Percentiles rank a stretch among this genome's conserved stretches.
phyloP scores from a whole-genome alignment of 2,329 filamentous ascomycete species.

The Cryphonectria japonica region DNA sequence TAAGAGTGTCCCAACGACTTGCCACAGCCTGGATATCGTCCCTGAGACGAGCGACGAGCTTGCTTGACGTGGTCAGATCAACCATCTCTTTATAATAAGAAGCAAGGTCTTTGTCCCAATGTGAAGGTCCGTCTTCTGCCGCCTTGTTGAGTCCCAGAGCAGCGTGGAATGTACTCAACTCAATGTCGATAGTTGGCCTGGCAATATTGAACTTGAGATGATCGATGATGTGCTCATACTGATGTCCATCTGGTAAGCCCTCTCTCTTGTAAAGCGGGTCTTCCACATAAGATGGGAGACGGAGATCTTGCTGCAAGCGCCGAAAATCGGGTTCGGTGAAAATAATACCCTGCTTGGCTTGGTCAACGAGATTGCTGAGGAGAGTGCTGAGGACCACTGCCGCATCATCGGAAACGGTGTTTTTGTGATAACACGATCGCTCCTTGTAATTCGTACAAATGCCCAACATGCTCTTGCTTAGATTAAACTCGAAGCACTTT shows the following conservation, averaged over 20 bases:
- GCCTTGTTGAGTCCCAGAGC: conserved; percentile 30
- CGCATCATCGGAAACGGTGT: conserved; percentile 48
- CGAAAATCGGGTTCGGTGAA: conserved; percentile 51
- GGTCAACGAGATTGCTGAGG: conserved; percentile 60
- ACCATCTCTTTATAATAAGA: conserved; percentile 32
- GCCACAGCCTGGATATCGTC: conserved; percentile 39
- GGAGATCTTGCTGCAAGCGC: conserved; percentile 39
- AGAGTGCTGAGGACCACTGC: conserved; percentile 56
- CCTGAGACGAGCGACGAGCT: conserved; percentile 40
- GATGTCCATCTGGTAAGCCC: conserved; percentile 33
- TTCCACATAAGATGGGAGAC: conserved; percentile 30
- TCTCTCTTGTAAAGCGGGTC: conserved; percentile 52
- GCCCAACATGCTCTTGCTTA: conserved; percentile 62
- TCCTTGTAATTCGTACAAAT: conserved; percentile 68
- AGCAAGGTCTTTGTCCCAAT: conserved; percentile 45
- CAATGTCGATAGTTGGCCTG: conserved; percentile 43
- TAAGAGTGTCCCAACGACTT: conserved; percentile 39
- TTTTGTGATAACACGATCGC: conserved; percentile 61
- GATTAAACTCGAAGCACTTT: conserved; percentile 61
- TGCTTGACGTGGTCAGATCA: conserved; percentile 30
- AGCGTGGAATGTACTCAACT: conserved; percentile 41
- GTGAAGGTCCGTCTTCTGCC: conserved; percentile 29
- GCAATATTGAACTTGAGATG: conserved; percentile 61
- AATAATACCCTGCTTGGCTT: conserved; percentile 57
- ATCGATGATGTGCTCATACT: conserved; percentile 62